These are phyloP conservation scores for Aspergillus sp. DNA, from an alignment of 2,329 filamentous ascomycete species.

Conservation along the genomic window DNA sequence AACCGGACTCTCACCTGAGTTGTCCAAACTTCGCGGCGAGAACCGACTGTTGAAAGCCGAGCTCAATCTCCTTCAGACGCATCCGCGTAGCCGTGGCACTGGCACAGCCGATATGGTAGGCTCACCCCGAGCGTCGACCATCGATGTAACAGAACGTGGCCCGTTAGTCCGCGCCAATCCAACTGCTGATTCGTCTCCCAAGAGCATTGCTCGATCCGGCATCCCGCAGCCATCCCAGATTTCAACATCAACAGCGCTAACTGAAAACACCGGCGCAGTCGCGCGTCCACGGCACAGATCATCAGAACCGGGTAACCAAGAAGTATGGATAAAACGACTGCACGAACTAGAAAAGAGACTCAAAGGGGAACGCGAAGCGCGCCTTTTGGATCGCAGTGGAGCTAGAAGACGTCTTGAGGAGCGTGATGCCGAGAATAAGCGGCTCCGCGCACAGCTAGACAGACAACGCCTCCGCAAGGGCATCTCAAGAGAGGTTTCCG, in stretches of 20 bases:
- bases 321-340: slow-evolving; percentile 78
- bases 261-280: slow-evolving; percentile 28
- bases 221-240: slow-evolving; percentile 36
- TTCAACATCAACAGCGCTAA: slow-evolving; percentile 32
- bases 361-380: slow-evolving; percentile 83
- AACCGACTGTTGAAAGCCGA: slow-evolving; percentile 62
- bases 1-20: slow-evolving; percentile 49
- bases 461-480: slow-evolving; percentile 49
- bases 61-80: slow-evolving; percentile 67
- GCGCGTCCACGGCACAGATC: slow-evolving; percentile 22
- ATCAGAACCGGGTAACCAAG: slow-evolving; percentile 56
- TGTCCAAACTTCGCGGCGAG: slow-evolving; percentile 59
- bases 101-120: slow-evolving; percentile 37
- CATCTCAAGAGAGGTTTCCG: slow-evolving; percentile 21
- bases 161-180: slow-evolving; percentile 58
- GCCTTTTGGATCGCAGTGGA: slow-evolving; percentile 79
- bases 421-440: slow-evolving; percentile 70
- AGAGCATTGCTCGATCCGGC: slow-evolving; percentile 29
- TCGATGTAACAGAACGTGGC: slow-evolving; percentile 37
- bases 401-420: slow-evolving; percentile 78
- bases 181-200: slow-evolving; percentile 42
- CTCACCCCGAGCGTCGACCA: slow-evolving; percentile 32
- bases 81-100: slow-evolving; percentile 54
- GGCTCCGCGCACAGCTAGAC: slow-evolving; percentile 65
- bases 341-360: slow-evolving; percentile 85